Conservation (phyloP, 2,329 filamentous ascomycete genomes). For the Arthrobotrys iridis region DNA sequence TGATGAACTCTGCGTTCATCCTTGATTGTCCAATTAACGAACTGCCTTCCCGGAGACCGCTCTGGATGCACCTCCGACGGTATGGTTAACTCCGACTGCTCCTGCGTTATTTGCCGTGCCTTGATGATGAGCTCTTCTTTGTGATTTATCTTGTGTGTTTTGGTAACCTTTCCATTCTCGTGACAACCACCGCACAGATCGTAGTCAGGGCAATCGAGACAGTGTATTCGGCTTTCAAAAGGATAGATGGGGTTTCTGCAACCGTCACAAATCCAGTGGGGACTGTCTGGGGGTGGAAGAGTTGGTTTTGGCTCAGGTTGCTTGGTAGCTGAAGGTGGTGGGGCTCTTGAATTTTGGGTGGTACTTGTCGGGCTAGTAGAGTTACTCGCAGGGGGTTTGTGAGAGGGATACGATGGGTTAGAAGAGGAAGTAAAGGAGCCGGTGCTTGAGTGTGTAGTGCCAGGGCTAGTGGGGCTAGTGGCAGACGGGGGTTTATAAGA, state of each 20-base stretch:
- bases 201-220: slow-evolving; percentile 44
- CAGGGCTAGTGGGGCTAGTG: background rate
- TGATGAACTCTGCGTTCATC: slow-evolving; percentile 42
- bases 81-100: slow-evolving; percentile 27
- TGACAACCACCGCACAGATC: slow-evolving; percentile 40
- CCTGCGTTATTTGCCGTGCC: slow-evolving; percentile 42
- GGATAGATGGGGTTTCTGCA: slow-evolving; percentile 42
- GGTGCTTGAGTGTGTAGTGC: background rate
- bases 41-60: slow-evolving; percentile 30
- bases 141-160: slow-evolving; percentile 32
- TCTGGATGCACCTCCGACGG: slow-evolving; percentile 47
- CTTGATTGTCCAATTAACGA: slow-evolving; percentile 40
- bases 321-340: background rate
- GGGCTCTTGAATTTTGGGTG: background rate
- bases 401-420: background rate
- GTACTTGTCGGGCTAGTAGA: background rate
- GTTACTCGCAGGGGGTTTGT: background rate
- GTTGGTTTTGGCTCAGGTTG: slow-evolving; percentile 15
- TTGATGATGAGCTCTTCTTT: slow-evolving; percentile 50
- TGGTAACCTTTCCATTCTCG: slow-evolving; percentile 29
- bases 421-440: background rate
- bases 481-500: slow-evolving; percentile 1
- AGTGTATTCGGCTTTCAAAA: slow-evolving; percentile 45
- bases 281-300: slow-evolving; percentile 15
- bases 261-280: slow-evolving; percentile 47